Evolutionary conservation across 139 green algal species (phyloP).

Genomic region (Tetraselmis chui): DNA sequence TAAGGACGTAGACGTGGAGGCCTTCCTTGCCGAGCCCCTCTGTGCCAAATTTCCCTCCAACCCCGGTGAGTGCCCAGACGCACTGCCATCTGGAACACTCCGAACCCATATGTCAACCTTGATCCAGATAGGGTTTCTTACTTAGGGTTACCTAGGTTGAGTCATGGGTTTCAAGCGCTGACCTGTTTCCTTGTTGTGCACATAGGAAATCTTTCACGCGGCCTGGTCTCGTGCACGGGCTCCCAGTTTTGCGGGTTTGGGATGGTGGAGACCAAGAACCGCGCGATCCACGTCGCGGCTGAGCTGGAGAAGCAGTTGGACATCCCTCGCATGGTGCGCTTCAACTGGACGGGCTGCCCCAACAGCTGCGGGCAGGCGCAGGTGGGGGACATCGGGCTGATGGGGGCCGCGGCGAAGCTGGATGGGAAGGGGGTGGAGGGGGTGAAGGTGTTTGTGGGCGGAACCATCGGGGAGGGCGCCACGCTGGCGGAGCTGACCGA

Average conservation of each 20-base stretch:
- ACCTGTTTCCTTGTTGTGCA: no score
- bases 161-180: no score
- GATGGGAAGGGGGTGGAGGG: slow-evolving; percentile 85
- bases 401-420: slow-evolving; percentile 81
- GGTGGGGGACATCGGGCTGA: slow-evolving; percentile 90
- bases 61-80: slow-evolving; percentile 30
- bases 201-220: slow-evolving; percentile 4
- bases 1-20: slow-evolving; percentile 68
- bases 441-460: slow-evolving; percentile 84
- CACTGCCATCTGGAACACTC: no score
- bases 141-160: no score
- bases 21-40: slow-evolving; percentile 80
- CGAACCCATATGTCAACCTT: no score
- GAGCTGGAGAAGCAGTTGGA: slow-evolving; percentile 82
- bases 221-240: slow-evolving; percentile 86
- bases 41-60: slow-evolving; percentile 61
- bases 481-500: slow-evolving; percentile 66
- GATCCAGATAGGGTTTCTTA: no score
- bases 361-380: slow-evolving; percentile 89
- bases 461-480: slow-evolving; percentile 58
- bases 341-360: slow-evolving; percentile 97
- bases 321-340: slow-evolving; percentile 69
- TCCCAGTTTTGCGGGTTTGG: slow-evolving; percentile 94
- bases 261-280: slow-evolving; percentile 92
- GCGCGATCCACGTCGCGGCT: slow-evolving; percentile 60